These are phyloP conservation scores for Phytophthora constricta DNA, from an alignment of 352 stramenopile species.

Conservation along the genomic window DNA sequence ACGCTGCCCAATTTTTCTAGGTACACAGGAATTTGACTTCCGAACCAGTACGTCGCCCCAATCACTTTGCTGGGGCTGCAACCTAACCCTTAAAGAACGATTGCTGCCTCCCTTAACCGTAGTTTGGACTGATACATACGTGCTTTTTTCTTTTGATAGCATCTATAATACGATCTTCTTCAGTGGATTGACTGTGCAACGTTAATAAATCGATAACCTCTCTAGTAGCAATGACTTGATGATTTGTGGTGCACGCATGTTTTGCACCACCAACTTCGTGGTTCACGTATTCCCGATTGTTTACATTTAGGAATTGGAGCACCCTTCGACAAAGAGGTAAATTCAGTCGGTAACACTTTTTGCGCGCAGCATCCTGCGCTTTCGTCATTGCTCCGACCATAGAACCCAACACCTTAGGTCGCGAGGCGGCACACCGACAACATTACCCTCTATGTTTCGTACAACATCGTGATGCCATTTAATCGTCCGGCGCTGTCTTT, in stretches of 20 bases:
- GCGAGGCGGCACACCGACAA: conserved; percentile 1
- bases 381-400: conserved; percentile 4
- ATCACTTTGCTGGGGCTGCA: neutral
- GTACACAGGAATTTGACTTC: conserved; percentile 4
- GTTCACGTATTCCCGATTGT: conserved; percentile 2
- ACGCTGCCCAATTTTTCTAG: neutral
- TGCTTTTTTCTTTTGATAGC: conserved; percentile 1
- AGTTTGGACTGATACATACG: neutral
- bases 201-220: conserved; percentile 1
- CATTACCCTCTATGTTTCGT: conserved; percentile 21
- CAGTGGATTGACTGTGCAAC: neutral
- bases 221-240: neutral
- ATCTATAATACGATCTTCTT: no score
- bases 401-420: neutral
- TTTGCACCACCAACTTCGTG: no score
- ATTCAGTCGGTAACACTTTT: conserved; percentile 4
- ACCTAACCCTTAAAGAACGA: neutral
- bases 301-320: neutral
- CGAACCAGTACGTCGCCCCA: conserved; percentile 7
- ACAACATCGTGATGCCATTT: conserved; percentile 33
- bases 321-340: neutral
- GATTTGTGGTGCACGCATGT: no score
- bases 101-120: neutral
- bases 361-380: neutral
- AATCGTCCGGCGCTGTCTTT: conserved; percentile 5